Evolutionary conservation across 495 filamentous ascomycete species (phyloP), one percentile per base, ranked within the genome.

Genomic region (Hapsidospora chrysogenum): DNA sequence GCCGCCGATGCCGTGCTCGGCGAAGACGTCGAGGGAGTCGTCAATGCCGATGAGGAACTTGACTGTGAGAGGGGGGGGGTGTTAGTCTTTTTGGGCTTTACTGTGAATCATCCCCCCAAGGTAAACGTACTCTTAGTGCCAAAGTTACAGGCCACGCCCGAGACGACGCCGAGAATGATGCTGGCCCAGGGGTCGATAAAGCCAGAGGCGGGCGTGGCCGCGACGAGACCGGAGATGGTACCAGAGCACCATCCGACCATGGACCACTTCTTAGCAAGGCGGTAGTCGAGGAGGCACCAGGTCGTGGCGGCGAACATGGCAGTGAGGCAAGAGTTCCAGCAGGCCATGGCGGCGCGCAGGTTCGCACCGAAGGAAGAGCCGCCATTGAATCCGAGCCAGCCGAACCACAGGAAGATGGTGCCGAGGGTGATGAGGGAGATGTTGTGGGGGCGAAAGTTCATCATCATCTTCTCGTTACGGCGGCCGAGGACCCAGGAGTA

Each of bases 241-340:
- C 89, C 89, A 17, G 89, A 97, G 58, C 89, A 97, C 81, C 89
- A 94, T 36, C 89, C 89, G 47, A 97, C 89, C 70, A 96, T 92
- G 2, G 87, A 94, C 89, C 89, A 96, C 64, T 97, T 97, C 54
- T 77, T 76, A 31, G 92, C 89, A 30, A 97, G 67, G 32, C 89
- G 75, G 72, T 74, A 97, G 64, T 97, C 89, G 47, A 95, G 80
- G 31, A 97, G 49, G 41, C 78, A 74, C 89, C 89, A 97, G 33
- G 84, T 78, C 39, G 84, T 78, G 32, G 81, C 78, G 15, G 67
- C 86, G 42, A 94, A 87, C 48, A 79, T 81, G 41, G 85, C 89
- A 16, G 85, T 86, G 46, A 96, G 48, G 61, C 92, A 94, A 28
- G 79, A 78, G 67, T 95, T 95, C 83, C 86, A 94, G 72, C 84